Percentiles rank a stretch among this genome's conserved stretches.
Evolutionary conservation across 2,329 filamentous ascomycete species (phyloP).

Genomic region (Colletotrichum camelliae): DNA sequence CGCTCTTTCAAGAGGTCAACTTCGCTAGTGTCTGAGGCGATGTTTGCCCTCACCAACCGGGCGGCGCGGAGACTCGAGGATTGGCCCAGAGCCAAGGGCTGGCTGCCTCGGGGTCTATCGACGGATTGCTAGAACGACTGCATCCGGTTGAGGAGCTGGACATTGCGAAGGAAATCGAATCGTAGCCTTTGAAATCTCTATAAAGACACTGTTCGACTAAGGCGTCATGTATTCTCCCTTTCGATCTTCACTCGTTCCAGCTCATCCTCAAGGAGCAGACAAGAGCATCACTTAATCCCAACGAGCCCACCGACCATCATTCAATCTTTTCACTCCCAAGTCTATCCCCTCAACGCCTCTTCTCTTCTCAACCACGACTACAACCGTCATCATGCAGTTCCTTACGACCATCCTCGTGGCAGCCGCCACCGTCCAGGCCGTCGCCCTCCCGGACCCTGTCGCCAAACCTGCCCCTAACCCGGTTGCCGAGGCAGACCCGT

Average conservation of each 20-base stretch:
- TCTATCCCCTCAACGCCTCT: neutral
- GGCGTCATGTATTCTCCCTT: neutral
- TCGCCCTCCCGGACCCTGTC: constrained; percentile 22
- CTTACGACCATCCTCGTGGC: constrained; percentile 27
- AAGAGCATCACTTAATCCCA: neutral
- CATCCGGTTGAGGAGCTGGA: neutral
- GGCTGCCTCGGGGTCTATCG: rapidly evolving
- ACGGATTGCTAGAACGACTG: neutral
- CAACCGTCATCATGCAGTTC: constrained; percentile 31
- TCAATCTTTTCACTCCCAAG: neutral
- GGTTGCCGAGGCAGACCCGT: constrained; percentile 27
- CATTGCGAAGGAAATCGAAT: rapidly evolving
- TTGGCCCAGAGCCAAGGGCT: neutral
- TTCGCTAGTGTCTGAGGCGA: neutral
- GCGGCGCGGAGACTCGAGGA: neutral
- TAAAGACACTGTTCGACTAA: neutral
- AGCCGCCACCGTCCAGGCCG: constrained; percentile 31
- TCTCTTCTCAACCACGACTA: neutral
- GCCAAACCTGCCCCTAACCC: neutral
- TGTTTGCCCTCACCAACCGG: neutral
- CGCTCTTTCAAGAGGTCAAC: neutral
- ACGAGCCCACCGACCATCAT: neutral
- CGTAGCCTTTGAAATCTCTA: neutral
- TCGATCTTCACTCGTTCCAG: neutral
- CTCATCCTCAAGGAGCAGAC: neutral